Evolutionary conservation across 805 yeast genomes (phyloP).

Genomic region (Hanseniaspora guilliermondii): DNA sequence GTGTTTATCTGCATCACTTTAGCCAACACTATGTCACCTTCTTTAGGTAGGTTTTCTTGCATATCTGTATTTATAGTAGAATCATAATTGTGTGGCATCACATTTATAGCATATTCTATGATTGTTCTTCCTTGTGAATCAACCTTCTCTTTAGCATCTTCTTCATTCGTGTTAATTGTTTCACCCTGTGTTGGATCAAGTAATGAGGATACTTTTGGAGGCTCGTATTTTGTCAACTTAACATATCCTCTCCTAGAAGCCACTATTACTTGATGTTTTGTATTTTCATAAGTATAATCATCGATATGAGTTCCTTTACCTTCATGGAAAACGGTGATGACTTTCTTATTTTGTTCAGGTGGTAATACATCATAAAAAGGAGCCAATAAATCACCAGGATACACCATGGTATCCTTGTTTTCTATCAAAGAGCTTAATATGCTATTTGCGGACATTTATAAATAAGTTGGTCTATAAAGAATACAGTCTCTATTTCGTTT

Average conservation of each 20-base stretch:
- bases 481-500: too few species aligned
- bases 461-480: not conserved
- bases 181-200: conserved; percentile 13
- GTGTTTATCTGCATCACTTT: conserved; percentile 51
- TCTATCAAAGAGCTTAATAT: not conserved
- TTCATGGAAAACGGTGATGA: conserved; percentile 37
- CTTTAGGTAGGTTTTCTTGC: conserved; percentile 56
- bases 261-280: conserved; percentile 32
- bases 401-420: conserved; percentile 25
- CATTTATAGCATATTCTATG: conserved; percentile 23
- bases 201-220: conserved; percentile 13
- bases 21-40: conserved; percentile 71
- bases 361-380: conserved; percentile 36
- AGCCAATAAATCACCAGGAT: conserved; percentile 74
- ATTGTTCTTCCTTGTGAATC: conserved; percentile 14
- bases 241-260: conserved; percentile 58
- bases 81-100: conserved; percentile 19
- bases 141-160: not conserved
- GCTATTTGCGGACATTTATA: not conserved
- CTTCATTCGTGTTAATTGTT: conserved; percentile 7
- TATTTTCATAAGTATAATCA: conserved; percentile 30
- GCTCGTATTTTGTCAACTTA: conserved; percentile 21
- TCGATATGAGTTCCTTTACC: conserved; percentile 56
- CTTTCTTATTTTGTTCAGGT: conserved; percentile 17
- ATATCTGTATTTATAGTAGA: conserved; percentile 21